Evolutionary conservation across 2,329 filamentous ascomycete species (phyloP).

Genomic region (Thielaviopsis punctulata): DNA sequence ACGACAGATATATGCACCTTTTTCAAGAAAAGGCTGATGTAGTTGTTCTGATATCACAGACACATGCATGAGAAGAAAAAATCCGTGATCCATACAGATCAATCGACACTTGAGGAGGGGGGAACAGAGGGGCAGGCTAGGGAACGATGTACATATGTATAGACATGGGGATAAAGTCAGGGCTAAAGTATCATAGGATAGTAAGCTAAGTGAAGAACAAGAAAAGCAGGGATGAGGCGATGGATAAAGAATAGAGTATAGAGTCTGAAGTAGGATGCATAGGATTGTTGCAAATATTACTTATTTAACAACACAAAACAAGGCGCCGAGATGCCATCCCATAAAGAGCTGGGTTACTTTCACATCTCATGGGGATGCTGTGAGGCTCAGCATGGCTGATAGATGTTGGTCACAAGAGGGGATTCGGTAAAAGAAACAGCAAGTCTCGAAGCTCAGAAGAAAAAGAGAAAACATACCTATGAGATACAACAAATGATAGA

Average conservation of each 20-base stretch:
- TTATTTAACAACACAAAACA: neutral
- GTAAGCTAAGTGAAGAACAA: neutral
- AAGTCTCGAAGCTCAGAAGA: too few species aligned
- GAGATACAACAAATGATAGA: neutral
- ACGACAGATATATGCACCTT: too few species aligned
- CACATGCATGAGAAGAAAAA: neutral
- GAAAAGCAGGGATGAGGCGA: neutral
- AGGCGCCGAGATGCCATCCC: neutral
- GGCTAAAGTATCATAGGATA: neutral
- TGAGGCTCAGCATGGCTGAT: neutral
- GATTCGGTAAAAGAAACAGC: neutral
- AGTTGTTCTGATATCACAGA: neutral
- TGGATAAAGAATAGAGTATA: neutral
- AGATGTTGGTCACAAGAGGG: neutral
- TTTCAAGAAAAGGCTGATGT: too few species aligned
- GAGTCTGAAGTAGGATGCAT: neutral
- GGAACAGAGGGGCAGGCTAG: neutral
- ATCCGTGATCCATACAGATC: neutral
- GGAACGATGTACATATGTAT: neutral
- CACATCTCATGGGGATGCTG: neutral
- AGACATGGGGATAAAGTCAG: neutral
- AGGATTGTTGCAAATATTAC: neutral
- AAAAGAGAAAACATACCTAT: neutral
- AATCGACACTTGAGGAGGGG: neutral
- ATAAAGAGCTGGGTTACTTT: neutral